Evolutionary conservation across 2,329 filamentous ascomycete species (phyloP), one percentile per base, ranked within the genome.

Genomic region (Coniochaeta sp.): DNA sequence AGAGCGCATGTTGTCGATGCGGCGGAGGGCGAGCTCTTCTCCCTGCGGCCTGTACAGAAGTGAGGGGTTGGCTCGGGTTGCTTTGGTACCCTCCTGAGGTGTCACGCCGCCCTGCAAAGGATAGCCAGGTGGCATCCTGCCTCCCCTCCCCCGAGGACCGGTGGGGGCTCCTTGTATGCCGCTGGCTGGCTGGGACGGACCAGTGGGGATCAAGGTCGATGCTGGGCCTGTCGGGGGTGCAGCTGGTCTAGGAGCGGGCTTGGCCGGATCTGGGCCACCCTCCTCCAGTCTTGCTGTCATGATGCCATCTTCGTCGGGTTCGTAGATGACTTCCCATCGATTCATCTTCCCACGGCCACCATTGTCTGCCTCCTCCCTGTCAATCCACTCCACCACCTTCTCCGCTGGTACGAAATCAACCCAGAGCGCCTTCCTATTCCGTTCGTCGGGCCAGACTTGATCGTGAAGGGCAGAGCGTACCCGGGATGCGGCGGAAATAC

Each of bases 321-420:
- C 75, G 62, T 95, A 95, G 6, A 77, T 67, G 6, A 95, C 81
- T 67, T 92, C 88, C 83, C 86, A 95, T 22, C 84, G 72, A 63
- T 65, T 60, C 55, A 61, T 16, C 52, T 61, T 47, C 50, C 71
- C 66, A 46, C 77, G 66, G 49, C 72, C 58, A 56, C 75, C 61
- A 58, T 70, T 60, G 13, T 64, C 66, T 3, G 73, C 66, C 59
- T 83, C 72, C 66, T 95, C 89, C 35, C 70, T 77, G 7, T 81
- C 77, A 53, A 95, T 85, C 90, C 91, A 97, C 22, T 79, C 78
- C 13, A 72, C 66, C 4, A 95, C 77, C 56, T 83, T 81, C 24
- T 89, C 83, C 16, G 86, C 79, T 0, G 92, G 92, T 18, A 97
- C 78, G 65, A 94, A 97, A 65, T 99, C 94, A 3, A 89, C 89